Evolutionary conservation across 176 grass and related monocot species (phyloP), one percentile per base, ranked within the genome.

Genomic region (Carex kokanica): DNA sequence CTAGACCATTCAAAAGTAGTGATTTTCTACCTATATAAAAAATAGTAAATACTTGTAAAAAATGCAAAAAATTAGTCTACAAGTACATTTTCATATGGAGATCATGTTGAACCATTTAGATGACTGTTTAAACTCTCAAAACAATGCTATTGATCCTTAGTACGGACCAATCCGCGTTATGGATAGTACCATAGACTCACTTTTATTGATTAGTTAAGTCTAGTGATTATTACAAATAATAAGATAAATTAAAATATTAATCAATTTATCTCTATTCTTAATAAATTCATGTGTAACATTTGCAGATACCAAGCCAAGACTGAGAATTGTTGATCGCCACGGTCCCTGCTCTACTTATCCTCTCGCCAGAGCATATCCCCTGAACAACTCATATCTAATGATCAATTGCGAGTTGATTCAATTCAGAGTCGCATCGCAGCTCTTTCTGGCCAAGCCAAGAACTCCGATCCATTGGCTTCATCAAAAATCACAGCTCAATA

Each of bases 331-430:
- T 27, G 36, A 81, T 47, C 59, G 79, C 38, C 4, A 65, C 8
- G 79, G 79, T 63, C 79, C 79, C 6, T 81, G 79, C 38, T 81
- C 57, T 25, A 60, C 79, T 27, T 81, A 51, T 38, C 59, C 60
- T 0, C 23, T 47, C 17, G 8, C 5, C 12, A 29, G 8, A 81
- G 18, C 20, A 1, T 63, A 9, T 81, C 79, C 18, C 60, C 2
- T 6, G 40, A 81, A 29, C 86, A 58, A 20, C 58, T 88, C 24
- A 73, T 88, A 4, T 45, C 16, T 5, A n/a, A 41, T 0, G 86
- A 84, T 14, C 73, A 59, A 65, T 2, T 23, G 20, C 69, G 86
- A 13, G 61, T 84, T 27, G 17, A 41, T 17, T 84, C 74, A 10
- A 88, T 88, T 67, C 74, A 88, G 9, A 43, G 49, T 8, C 73